These are phyloP conservation scores for Eragrostis nindensis DNA, from an alignment of 176 grass and related monocot species.

Conservation along the genomic window DNA sequence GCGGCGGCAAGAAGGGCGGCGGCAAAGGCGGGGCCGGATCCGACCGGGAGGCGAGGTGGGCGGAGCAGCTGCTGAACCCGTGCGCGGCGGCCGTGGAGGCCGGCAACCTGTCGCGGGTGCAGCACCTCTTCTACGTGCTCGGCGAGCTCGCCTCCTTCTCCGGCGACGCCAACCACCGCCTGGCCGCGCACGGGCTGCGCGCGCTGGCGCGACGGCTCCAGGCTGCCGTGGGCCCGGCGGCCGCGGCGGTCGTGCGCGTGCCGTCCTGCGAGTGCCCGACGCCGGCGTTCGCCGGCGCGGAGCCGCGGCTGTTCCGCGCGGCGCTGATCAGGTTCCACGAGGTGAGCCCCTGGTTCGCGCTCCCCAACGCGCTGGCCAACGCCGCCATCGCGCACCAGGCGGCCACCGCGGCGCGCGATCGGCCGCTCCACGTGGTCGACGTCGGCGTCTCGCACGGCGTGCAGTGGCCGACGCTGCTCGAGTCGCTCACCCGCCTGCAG, in stretches of 20 bases:
- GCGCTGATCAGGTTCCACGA: conserved; percentile 90
- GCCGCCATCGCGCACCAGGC: conserved; percentile 64
- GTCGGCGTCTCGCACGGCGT: conserved; percentile 94
- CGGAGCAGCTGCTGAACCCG: conserved; percentile 86
- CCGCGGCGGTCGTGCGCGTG: conserved; percentile 39
- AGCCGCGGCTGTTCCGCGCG: conserved; percentile 72
- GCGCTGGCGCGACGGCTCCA: conserved; percentile 46
- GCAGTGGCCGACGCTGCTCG: conserved; percentile 98
- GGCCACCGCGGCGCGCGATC: conserved; percentile 13
- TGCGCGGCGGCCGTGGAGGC: conserved; percentile 74
- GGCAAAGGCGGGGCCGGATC: conserved; percentile 42
- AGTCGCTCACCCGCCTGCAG: conserved; percentile 67
- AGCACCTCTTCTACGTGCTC: conserved; percentile 81
- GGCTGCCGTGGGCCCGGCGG: conserved; percentile 11
- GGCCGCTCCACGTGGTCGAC: conserved; percentile 76
- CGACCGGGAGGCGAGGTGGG: conserved; percentile 70
- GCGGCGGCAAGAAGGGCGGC: background rate
- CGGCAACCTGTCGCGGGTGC: conserved; percentile 70
- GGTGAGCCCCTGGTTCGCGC: conserved; percentile 93
- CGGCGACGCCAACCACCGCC: conserved; percentile 92
- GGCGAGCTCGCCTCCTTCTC: conserved; percentile 76
- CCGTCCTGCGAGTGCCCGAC: conserved; percentile 40
- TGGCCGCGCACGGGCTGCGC: conserved; percentile 71
- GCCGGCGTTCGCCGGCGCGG: conserved; percentile 51
- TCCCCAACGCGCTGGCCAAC: conserved; percentile 89